Evolutionary conservation across 2,329 filamentous ascomycete species (phyloP).

Genomic region (Fusarium ramigenum): DNA sequence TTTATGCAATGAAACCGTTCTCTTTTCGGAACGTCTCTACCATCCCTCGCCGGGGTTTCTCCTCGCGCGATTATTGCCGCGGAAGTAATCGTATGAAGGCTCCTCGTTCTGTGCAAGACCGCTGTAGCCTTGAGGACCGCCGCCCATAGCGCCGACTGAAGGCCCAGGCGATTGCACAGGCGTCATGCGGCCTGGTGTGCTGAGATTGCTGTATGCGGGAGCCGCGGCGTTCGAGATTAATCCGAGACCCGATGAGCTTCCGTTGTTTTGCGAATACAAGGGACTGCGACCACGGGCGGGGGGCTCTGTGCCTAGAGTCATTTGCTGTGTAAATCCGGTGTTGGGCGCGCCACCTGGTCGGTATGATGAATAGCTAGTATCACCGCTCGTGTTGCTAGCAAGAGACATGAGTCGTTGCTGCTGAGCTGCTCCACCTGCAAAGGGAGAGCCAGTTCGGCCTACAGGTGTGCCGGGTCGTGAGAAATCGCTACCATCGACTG

Average conservation of each 20-base stretch:
- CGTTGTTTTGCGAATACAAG: constrained; percentile 61
- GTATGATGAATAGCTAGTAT: constrained; percentile 46
- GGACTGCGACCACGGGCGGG: constrained; percentile 54
- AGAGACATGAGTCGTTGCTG: constrained; percentile 42
- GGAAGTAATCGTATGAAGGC: constrained; percentile 66
- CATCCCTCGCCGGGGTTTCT: constrained; percentile 53
- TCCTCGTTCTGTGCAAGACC: constrained; percentile 64
- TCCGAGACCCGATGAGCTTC: constrained; percentile 62
- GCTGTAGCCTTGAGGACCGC: constrained; percentile 68
- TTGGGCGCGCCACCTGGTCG: constrained; percentile 26
- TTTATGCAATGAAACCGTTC: constrained; percentile 24
- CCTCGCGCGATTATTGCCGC: constrained; percentile 47
- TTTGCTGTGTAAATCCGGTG: constrained; percentile 39
- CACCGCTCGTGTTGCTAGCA: constrained; percentile 37
- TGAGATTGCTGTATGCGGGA: constrained; percentile 55
- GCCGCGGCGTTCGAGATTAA: constrained; percentile 63
- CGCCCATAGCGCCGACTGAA: constrained; percentile 62
- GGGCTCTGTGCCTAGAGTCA: constrained; percentile 35
- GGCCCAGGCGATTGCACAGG: constrained; percentile 50
- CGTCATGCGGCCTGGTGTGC: constrained; percentile 37
- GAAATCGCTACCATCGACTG: constrained; percentile 55
- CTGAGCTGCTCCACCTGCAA: constrained; percentile 42
- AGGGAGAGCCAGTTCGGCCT: constrained; percentile 45
- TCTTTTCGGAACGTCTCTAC: constrained; percentile 38
- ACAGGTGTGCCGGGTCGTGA: constrained; percentile 63